Percentiles rank a stretch among this genome's conserved stretches.
phyloP scores from a whole-genome alignment of 331 rosid species.

The Telfairia occidentalis region DNA sequence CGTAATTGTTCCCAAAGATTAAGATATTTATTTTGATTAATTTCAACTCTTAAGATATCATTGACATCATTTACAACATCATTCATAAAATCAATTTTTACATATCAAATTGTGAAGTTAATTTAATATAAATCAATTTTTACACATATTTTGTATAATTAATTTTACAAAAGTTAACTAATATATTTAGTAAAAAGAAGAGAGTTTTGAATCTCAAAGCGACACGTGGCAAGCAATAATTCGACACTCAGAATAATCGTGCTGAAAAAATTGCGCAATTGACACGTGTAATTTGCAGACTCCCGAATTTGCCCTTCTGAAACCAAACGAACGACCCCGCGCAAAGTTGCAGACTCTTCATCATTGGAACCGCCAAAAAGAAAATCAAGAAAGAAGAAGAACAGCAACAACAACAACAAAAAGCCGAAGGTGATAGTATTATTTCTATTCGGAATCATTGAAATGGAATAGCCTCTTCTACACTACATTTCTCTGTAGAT shows the following conservation, averaged over 20 bases:
- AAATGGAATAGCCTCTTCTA: not conserved
- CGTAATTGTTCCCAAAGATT: too few relatives aligned
- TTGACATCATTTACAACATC: too few relatives aligned
- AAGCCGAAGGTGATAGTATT: not conserved
- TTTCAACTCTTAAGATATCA: too few relatives aligned
- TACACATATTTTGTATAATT: too few relatives aligned
- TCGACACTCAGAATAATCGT: not conserved
- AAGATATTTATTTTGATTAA: too few relatives aligned
- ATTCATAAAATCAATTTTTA: too few relatives aligned
- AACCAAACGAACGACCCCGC: conserved; percentile 8
- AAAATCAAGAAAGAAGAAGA: not conserved
- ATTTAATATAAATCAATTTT: too few relatives aligned
- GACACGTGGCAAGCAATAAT: conserved; percentile 3
- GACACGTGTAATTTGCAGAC: not conserved
- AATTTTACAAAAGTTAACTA: too few relatives aligned
- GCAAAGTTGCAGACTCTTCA: not conserved
- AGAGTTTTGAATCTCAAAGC: not conserved
- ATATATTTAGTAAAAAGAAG: not conserved
- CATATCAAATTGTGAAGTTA: too few relatives aligned
- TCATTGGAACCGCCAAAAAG: conserved; percentile 1
- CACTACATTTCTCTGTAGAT: conserved; percentile 15
- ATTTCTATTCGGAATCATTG: not conserved
- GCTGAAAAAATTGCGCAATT: not conserved
- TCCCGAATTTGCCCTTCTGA: not conserved
- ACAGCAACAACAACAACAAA: not conserved